Conservation (phyloP, 192 early-diverging fungal genomes). For the Bifiguratus adelaidae region DNA sequence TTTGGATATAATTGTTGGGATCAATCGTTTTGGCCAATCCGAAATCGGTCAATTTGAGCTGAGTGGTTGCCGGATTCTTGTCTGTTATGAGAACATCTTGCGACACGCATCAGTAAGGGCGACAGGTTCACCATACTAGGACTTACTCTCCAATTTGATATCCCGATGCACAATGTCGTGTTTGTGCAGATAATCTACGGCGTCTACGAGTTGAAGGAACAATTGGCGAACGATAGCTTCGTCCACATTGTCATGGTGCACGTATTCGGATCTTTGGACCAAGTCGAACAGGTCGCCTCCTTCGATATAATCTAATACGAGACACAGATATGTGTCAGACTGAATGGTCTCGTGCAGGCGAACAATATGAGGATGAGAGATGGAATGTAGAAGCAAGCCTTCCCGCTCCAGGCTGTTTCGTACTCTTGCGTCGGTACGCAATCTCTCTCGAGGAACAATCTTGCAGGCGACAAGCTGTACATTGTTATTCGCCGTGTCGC, state of each 20-base stretch:
- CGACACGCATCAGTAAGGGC: too few relatives aligned
- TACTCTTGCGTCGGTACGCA: conserved; percentile 14
- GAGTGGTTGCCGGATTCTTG: not conserved
- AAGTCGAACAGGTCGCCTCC: conserved; percentile 72
- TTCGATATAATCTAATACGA: conserved; percentile 58
- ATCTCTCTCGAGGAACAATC: conserved; percentile 13
- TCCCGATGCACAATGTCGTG: conserved; percentile 55
- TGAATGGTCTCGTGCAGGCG: conserved; percentile 49
- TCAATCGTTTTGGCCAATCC: conserved; percentile 44
- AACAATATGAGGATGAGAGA: conserved; percentile 62
- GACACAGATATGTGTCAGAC: conserved; percentile 45
- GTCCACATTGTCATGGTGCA: conserved; percentile 21
- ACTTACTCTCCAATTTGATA: conserved; percentile 53
- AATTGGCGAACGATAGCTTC: conserved; percentile 34
- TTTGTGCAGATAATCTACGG: conserved; percentile 51
- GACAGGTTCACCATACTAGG: not conserved
- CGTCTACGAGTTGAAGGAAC: conserved; percentile 41
- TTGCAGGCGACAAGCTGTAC: conserved; percentile 14
- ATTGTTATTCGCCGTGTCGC: conserved; percentile 2
- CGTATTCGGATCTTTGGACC: conserved; percentile 35
- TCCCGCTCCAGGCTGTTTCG: conserved; percentile 23
- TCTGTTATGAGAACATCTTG: not conserved
- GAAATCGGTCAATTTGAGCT: conserved; percentile 59
- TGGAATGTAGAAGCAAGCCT: conserved; percentile 24
- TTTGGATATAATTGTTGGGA: conserved; percentile 21